Evolutionary conservation across 2,329 filamentous ascomycete genomes (phyloP), one percentile per base, ranked within the genome.

Genomic region (Pleurostoma richardsiae): DNA sequence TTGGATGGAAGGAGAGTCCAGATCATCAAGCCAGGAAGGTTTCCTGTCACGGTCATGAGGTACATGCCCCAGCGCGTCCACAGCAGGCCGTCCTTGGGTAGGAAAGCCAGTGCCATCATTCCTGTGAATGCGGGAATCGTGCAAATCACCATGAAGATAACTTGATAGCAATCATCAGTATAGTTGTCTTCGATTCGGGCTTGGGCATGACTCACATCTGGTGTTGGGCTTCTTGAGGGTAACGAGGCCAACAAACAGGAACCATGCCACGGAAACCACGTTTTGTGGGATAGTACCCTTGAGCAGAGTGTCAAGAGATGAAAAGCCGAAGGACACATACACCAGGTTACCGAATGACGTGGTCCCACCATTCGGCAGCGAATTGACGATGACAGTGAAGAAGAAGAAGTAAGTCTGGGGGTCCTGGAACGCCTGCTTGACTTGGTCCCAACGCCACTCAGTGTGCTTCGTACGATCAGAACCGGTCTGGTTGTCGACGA

Each of bases 331-430:
- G 0, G 60, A 62, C 41, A 55, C 48, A 48, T 54, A 65, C 33
- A 65, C 58, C 4, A 65, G 47, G 19, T 64, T 62, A 0, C 53
- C 54, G 43, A 65, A 65, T 3, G 59, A 58, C 4, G 62, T 62
- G 40, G 54, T 62, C n/a, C 57, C 63, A 10, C 63, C 60, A 33
- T 65, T 62, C 2, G 63, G 63, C 3, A 65, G 45, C 1, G 59
- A 54, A 45, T 63, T 64, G 28, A 65, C 50, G 41, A 65, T 61
- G 4, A 59, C 60, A 5, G 61, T 54, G 47, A 65, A 60, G 51
- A 66, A 65, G 49, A 64, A 62, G 49, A 66, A 65, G 41, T 64
- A 62, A 0, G 56, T 62, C 43, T 63, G 61, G 2, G 60, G 59
- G 30, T 64, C 58, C 8, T n/a, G 33, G 49, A 63, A 62, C 2